Evolutionary conservation across 805 yeast species (phyloP).

Genomic region (Candida morakotiae): DNA sequence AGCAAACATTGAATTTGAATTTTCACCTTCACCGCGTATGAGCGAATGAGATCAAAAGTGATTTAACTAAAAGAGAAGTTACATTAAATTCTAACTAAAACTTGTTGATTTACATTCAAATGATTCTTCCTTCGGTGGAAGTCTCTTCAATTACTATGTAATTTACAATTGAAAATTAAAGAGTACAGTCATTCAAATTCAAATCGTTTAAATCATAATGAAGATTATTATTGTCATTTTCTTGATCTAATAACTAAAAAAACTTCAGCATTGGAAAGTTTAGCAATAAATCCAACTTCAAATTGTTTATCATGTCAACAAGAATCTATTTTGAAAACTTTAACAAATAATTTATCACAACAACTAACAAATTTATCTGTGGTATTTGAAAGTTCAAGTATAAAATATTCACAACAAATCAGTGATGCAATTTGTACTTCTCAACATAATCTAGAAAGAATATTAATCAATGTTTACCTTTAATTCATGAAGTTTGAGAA

Average conservation of each 20-base stretch:
- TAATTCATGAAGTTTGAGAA: too few species aligned
- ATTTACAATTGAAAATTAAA: constrained; percentile 6
- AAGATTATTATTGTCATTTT: neutral
- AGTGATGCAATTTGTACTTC: constrained; percentile 4
- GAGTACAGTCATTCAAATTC: constrained; percentile 1
- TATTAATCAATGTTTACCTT: constrained; percentile 5
- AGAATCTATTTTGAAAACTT: constrained; percentile 1
- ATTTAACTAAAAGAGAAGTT: too few species aligned
- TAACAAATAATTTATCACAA: constrained; percentile 1
- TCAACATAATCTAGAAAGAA: constrained; percentile 3
- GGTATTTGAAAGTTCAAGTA: constrained; percentile 4
- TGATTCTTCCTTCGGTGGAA: too few species aligned
- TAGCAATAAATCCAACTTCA: constrained; percentile 4
- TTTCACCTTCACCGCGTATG: too few species aligned
- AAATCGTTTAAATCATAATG: constrained; percentile 1
- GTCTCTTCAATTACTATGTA: constrained; percentile 2
- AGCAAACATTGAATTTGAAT: too few species aligned
- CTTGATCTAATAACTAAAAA: neutral
- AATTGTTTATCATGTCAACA: constrained; percentile 6
- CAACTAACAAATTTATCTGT: constrained; percentile 1
- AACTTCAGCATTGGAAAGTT: constrained; percentile 4
- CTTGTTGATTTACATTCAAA: too few species aligned
- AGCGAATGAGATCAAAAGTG: too few species aligned
- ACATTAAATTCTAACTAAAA: too few species aligned
- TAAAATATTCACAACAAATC: constrained; percentile 4